Percentiles rank a stretch among this genome's conserved stretches.
These are phyloP conservation scores for Annulohypoxylon bovei DNA, from an alignment of 495 filamentous ascomycete genomes.

Conservation along the genomic window DNA sequence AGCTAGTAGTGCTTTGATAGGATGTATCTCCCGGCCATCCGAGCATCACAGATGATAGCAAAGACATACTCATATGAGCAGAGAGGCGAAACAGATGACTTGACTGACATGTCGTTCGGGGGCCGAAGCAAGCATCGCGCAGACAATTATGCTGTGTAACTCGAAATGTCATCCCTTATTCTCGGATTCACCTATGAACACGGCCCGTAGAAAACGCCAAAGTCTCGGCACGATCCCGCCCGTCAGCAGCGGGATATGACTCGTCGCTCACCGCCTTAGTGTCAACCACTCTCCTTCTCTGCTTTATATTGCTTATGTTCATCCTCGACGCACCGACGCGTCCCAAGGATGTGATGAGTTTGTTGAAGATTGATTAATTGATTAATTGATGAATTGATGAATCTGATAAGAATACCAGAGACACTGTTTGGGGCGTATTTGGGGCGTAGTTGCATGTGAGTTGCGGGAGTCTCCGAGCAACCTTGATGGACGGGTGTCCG, in stretches of 20 bases:
- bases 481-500: not conserved
- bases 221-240: constrained; percentile 24
- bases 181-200: not conserved
- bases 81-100: not conserved
- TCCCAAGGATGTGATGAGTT: not conserved
- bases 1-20: too few species aligned
- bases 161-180: not conserved
- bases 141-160: constrained; percentile 5
- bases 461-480: constrained; percentile 1
- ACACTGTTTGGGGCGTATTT: not conserved
- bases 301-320: constrained; percentile 1
- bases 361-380: not conserved
- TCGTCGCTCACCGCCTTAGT: constrained; percentile 19
- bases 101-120: not conserved
- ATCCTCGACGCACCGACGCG: not conserved
- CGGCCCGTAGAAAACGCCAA: not conserved
- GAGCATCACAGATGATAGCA: not conserved
- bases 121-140: not conserved
- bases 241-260: constrained; percentile 19
- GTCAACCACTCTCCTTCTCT: not conserved
- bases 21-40: not conserved
- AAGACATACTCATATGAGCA: not conserved
- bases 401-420: not conserved
- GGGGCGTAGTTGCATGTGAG: not conserved
- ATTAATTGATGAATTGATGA: not conserved